Conservation (phyloP, 2,329 filamentous ascomycete species). For the Colletotrichum liaoningense region DNA sequence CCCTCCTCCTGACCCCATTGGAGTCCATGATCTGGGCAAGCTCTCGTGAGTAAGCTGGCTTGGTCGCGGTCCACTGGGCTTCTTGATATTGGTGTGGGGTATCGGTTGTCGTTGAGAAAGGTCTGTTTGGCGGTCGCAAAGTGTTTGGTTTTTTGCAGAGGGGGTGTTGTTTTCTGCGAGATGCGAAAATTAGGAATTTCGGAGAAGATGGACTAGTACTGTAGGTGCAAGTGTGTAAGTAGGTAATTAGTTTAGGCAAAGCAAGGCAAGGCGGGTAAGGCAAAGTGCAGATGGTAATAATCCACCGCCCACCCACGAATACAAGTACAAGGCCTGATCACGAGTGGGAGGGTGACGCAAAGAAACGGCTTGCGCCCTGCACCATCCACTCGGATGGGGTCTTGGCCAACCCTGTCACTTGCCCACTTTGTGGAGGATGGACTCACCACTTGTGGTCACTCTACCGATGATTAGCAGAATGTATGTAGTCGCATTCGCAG, state of each 20-base stretch:
- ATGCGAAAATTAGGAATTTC: background rate
- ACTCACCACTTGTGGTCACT: background rate
- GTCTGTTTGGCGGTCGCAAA: background rate
- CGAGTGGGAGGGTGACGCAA: slow-evolving; percentile 34
- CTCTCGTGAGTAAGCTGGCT: slow-evolving; percentile 24
- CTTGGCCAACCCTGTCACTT: slow-evolving; percentile 7
- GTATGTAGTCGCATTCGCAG: background rate
- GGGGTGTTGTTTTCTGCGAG: background rate
- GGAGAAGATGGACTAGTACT: slow-evolving; percentile 4
- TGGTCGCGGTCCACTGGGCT: slow-evolving; percentile 3
- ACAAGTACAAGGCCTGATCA: slow-evolving; percentile 22
- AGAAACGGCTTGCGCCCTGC: slow-evolving; percentile 28
- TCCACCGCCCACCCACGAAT: background rate
- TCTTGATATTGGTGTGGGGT: background rate
- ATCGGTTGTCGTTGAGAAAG: background rate
- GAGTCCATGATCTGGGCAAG: slow-evolving; percentile 58
- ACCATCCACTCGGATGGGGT: slow-evolving; percentile 12
- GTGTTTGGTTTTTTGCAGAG: background rate
- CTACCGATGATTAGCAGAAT: background rate
- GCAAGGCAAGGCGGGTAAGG: slow-evolving; percentile 12
- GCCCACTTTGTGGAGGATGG: slow-evolving; percentile 19
- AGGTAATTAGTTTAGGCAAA: slow-evolving; percentile 1
- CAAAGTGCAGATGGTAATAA: slow-evolving; percentile 11
- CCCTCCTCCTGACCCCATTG: slow-evolving; percentile 79
- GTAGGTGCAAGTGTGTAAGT: slow-evolving; percentile 20